phyloP scores from a whole-genome alignment of 192 early-diverging fungal species.

The Spinellus fusiger region DNA sequence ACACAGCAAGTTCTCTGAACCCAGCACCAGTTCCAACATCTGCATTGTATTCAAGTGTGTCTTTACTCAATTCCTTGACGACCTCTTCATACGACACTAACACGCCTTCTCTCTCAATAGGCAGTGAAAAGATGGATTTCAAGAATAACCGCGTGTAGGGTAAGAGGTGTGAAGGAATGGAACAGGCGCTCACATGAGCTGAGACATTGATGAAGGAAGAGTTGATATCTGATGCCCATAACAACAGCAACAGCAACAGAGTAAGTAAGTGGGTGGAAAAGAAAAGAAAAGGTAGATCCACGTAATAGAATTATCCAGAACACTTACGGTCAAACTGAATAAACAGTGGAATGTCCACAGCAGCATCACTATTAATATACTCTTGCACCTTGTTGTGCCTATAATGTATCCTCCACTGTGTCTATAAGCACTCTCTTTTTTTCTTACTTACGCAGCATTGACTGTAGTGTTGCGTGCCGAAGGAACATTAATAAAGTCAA shows the following conservation, averaged over 20 bases:
- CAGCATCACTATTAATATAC: slow-evolving; percentile 40
- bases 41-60: slow-evolving; percentile 44
- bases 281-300: not conserved
- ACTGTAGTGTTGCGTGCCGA: slow-evolving; percentile 40
- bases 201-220: slow-evolving; percentile 48
- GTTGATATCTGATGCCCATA: slow-evolving; percentile 34
- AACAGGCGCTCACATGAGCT: slow-evolving; percentile 38
- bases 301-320: not conserved
- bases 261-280: not conserved
- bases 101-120: slow-evolving; percentile 36
- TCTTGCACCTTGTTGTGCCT: slow-evolving; percentile 44
- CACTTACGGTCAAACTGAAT: slow-evolving; percentile 52
- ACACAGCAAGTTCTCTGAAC: slow-evolving; percentile 32
- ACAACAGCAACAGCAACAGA: not conserved
- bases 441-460: too few species aligned
- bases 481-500: slow-evolving; percentile 45
- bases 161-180: slow-evolving; percentile 38
- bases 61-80: slow-evolving; percentile 44
- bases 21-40: slow-evolving; percentile 31
- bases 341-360: slow-evolving; percentile 41
- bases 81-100: slow-evolving; percentile 43
- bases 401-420: slow-evolving; percentile 34
- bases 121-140: slow-evolving; percentile 47
- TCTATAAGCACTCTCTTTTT: too few species aligned
- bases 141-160: slow-evolving; percentile 50